These are phyloP conservation scores for Candida sp. DNA, from an alignment of 1,139 yeast species.

Conservation along the genomic window DNA sequence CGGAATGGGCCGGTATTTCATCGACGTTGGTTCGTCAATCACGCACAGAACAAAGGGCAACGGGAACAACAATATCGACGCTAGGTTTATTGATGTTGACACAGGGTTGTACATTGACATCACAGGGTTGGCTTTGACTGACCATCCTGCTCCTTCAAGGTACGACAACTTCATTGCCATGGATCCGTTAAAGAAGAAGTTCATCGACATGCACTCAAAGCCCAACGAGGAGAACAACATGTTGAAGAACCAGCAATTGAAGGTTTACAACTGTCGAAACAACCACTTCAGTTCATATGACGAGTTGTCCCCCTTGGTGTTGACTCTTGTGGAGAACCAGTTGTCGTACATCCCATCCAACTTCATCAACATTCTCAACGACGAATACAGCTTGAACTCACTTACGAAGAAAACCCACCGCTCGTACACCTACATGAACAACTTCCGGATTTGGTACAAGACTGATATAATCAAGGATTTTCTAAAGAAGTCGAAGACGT, in stretches of 20 bases:
- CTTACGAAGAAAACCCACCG: slow-evolving; percentile 28
- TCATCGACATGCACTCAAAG: slow-evolving; percentile 7
- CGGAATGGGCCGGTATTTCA: slow-evolving; percentile 28
- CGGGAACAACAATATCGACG: slow-evolving; percentile 74
- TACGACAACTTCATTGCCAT: slow-evolving; percentile 15
- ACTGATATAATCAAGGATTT: slow-evolving; percentile 25
- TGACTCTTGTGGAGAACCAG: slow-evolving; percentile 37
- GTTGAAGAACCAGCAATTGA: slow-evolving; percentile 27
- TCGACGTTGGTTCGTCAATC: slow-evolving; percentile 20
- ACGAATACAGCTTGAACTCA: slow-evolving; percentile 32
- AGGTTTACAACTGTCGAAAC: slow-evolving; percentile 49
- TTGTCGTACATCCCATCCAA: slow-evolving; percentile 36
- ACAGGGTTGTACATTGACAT: slow-evolving; percentile 79
- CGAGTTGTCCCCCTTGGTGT: slow-evolving; percentile 35
- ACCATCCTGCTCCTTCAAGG: slow-evolving; percentile 36
- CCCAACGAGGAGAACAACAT: slow-evolving; percentile 17
- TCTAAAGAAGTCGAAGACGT: slow-evolving; percentile 24
- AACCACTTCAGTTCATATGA: slow-evolving; percentile 38
- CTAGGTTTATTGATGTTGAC: slow-evolving; percentile 77
- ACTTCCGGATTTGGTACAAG: slow-evolving; percentile 38
- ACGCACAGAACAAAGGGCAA: slow-evolving; percentile 37
- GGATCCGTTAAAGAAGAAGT: slow-evolving; percentile 13
- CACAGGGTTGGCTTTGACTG: slow-evolving; percentile 54
- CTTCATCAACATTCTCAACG: slow-evolving; percentile 27
- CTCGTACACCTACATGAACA: slow-evolving; percentile 31